A percentile compares a stretch with the other conserved stretches of the same genome.
These are phyloP conservation scores for Fusarium gaditjirri DNA, from an alignment of 2,329 filamentous ascomycete species.

Conservation along the genomic window DNA sequence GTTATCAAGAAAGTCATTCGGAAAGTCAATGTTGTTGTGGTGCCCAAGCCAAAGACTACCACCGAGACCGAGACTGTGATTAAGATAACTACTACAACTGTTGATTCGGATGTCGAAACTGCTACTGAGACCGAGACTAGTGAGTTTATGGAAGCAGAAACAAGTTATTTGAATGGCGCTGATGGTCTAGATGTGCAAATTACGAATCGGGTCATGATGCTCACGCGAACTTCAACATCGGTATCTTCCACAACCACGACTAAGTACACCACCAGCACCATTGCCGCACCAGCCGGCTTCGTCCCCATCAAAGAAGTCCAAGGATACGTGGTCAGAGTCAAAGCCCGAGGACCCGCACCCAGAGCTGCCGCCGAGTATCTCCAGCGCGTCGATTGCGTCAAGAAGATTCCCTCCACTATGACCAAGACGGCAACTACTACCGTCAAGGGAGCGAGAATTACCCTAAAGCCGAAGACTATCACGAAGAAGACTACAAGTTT, in stretches of 20 bases:
- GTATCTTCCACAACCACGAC: background rate
- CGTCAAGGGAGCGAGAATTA: background rate
- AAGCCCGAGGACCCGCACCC: background rate
- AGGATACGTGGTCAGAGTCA: background rate
- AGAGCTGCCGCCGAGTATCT: background rate
- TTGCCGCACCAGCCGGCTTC: background rate
- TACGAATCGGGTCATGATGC: background rate
- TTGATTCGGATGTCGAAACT: background rate
- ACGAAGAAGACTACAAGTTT: background rate
- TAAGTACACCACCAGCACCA: background rate
- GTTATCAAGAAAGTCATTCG: slow-evolving; percentile 5
- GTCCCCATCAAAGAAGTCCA: background rate
- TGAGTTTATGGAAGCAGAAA: rapidly evolving
- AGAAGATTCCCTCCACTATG: background rate
- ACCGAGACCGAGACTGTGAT: background rate
- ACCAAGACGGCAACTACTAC: background rate
- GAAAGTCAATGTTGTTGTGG: background rate
- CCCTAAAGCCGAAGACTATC: background rate
- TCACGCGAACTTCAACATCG: background rate
- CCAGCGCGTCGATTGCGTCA: slow-evolving; percentile 1
- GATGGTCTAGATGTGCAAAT: background rate
- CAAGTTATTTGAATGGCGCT: background rate
- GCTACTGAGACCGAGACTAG: background rate
- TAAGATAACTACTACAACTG: background rate
- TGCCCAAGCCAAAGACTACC: background rate